Conservation (phyloP, 2,329 filamentous ascomycete genomes). For the Sphaerulina musiva region DNA sequence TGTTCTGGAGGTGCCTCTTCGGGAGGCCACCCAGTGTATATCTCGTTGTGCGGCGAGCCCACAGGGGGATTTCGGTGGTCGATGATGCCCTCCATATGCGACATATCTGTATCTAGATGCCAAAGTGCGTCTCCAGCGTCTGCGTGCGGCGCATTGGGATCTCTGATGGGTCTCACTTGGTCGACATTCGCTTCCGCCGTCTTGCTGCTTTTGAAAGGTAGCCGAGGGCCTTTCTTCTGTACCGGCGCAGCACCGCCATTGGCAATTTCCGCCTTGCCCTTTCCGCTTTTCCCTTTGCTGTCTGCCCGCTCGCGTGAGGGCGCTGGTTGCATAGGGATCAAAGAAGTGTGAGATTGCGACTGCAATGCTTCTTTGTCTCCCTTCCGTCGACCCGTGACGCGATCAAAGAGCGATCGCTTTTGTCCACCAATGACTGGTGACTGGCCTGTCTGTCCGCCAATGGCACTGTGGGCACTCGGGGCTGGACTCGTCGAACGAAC, state of each 20-base stretch:
- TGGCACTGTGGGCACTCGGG: conserved; percentile 62
- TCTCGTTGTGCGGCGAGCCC: conserved; percentile 55
- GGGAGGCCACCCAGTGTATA: conserved; percentile 45
- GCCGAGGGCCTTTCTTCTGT: conserved; percentile 35
- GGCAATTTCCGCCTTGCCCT: conserved; percentile 21
- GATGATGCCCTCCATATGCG: conserved; percentile 86
- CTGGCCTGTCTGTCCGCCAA: conserved; percentile 45
- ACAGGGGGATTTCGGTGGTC: conserved; percentile 56
- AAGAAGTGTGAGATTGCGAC: conserved; percentile 36
- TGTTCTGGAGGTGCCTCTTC: conserved; percentile 22
- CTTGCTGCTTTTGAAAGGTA: conserved; percentile 47
- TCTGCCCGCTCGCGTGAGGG: conserved; percentile 21
- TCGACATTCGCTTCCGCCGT: conserved; percentile 43
- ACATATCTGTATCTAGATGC: conserved; percentile 78
- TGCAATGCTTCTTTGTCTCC: conserved; percentile 39
- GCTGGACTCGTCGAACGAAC: conserved; percentile 73
- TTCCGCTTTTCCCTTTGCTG: conserved; percentile 21
- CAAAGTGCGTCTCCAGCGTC: conserved; percentile 50
- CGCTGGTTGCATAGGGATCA: conserved; percentile 34
- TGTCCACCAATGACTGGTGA: conserved; percentile 49
- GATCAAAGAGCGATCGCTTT: conserved; percentile 49
- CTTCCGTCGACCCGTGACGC: conserved; percentile 47
- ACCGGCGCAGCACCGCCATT: conserved; percentile 11
- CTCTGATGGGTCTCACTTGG: conserved; percentile 39
- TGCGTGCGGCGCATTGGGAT: conserved; percentile 33